These are phyloP conservation scores for Rhodotorula toruloides DNA, from an alignment of 768 basidiomycete species.

Conservation along the genomic window DNA sequence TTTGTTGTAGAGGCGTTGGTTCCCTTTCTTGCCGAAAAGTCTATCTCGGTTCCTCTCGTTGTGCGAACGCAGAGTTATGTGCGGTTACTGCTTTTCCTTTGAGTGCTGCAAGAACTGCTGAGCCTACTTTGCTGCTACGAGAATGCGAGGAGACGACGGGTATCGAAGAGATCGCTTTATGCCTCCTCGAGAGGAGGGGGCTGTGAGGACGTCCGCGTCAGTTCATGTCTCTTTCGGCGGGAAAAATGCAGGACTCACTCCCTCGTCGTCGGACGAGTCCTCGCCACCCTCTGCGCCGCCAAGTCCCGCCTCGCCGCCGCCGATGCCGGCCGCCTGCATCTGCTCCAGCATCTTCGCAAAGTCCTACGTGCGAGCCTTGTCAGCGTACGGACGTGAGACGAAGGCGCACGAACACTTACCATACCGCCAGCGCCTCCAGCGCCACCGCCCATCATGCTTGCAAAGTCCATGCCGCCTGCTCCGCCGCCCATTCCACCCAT, in stretches of 20 bases:
- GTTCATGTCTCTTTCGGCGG: too few species aligned
- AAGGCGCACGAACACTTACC: constrained; percentile 7
- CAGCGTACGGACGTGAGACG: too few species aligned
- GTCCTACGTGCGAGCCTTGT: too few species aligned
- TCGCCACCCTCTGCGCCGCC: constrained; percentile 18
- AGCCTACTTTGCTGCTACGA: neutral
- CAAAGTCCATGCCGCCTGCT: constrained; percentile 50
- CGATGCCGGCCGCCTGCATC: constrained; percentile 30
- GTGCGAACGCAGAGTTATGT: too few species aligned
- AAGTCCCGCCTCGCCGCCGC: constrained; percentile 20
- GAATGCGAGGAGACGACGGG: neutral
- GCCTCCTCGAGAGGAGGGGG: constrained; percentile 40
- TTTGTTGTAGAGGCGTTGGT: too few species aligned
- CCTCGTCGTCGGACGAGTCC: constrained; percentile 33
- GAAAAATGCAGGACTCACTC: neutral
- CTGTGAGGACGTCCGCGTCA: too few species aligned
- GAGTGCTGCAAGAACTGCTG: too few species aligned
- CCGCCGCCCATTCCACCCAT: constrained; percentile 54
- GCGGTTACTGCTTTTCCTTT: too few species aligned
- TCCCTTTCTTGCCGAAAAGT: too few species aligned
- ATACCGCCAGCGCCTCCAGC: too few species aligned
- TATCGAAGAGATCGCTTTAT: neutral
- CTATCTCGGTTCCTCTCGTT: too few species aligned
- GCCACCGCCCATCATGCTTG: too few species aligned
- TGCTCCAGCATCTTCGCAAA: constrained; percentile 24